Conservation (phyloP, 768 basidiomycete species). For the Porphyrellus cyaneotinctus region DNA sequence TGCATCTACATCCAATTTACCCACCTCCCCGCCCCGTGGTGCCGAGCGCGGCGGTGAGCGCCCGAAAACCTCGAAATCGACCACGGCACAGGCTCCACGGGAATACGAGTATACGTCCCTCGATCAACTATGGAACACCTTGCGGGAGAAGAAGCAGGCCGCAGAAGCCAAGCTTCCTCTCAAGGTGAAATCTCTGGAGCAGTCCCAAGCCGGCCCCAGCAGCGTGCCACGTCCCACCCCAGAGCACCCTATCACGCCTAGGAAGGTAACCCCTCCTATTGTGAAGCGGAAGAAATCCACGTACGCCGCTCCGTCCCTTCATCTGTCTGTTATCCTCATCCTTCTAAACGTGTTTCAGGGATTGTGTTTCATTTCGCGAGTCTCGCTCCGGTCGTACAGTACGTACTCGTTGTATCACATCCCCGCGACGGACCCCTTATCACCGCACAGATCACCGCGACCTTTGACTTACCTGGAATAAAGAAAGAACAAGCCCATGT, state of each 20-base stretch:
- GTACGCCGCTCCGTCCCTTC: conserved; percentile 38
- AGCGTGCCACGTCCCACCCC: conserved; percentile 20
- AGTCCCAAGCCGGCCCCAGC: conserved; percentile 21
- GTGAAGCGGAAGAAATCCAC: conserved; percentile 61
- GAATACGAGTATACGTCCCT: conserved; percentile 35
- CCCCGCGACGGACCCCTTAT: conserved; percentile 18
- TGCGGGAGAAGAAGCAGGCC: conserved; percentile 61
- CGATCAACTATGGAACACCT: conserved; percentile 61
- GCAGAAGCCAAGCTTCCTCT: conserved; percentile 64
- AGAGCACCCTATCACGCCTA: conserved; percentile 22
- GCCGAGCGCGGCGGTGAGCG: conserved; percentile 22
- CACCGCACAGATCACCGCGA: conserved; percentile 52
- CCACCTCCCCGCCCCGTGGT: conserved; percentile 9
- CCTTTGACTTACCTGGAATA: conserved; percentile 66
- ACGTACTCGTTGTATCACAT: conserved; percentile 20
- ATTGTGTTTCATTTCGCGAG: conserved; percentile 66
- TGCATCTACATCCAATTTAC: conserved; percentile 16
- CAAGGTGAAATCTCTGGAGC: conserved; percentile 67
- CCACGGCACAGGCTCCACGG: conserved; percentile 10
- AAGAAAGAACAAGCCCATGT: conserved; percentile 73
- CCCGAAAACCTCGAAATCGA: conserved; percentile 16
- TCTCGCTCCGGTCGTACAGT: conserved; percentile 62
- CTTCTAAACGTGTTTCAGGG: conserved; percentile 16
- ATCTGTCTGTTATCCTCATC: conserved; percentile 14
- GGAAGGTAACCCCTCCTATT: conserved; percentile 35